A percentile compares a stretch with the other conserved stretches of the same genome.
phyloP scores from a whole-genome alignment of 176 grass and related monocot genomes.

The Raddia guianensis region DNA sequence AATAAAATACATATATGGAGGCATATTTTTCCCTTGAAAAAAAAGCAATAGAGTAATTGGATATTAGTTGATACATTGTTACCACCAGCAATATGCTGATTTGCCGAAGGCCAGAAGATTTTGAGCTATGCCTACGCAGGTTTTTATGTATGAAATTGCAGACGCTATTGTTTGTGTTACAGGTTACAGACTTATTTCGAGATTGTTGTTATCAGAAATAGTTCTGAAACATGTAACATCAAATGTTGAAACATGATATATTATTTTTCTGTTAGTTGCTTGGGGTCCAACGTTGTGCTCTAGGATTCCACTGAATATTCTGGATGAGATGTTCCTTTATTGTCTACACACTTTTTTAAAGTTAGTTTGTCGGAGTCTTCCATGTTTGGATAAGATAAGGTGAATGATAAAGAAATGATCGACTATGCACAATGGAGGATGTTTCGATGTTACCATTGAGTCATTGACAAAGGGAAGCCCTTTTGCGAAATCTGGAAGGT shows the following conservation, averaged over 20 bases:
- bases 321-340: neutral
- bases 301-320: neutral
- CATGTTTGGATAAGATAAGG: neutral
- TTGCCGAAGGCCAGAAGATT: neutral
- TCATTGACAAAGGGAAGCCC: neutral
- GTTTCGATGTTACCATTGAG: neutral
- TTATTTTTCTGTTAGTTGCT: neutral
- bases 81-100: neutral
- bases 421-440: neutral
- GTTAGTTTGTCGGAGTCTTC: neutral
- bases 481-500: neutral
- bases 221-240: neutral
- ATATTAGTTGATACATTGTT: constrained; percentile 1
- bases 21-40: neutral
- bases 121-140: neutral
- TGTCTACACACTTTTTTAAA: neutral
- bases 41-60: neutral
- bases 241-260: neutral
- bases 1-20: neutral
- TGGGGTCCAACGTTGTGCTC: neutral
- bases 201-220: neutral
- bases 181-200: neutral
- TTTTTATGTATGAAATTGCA: neutral
- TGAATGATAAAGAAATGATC: neutral
- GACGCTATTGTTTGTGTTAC: neutral